Evolutionary conservation across 371 early-diverging fungal species (phyloP).

Genomic region (Mucor lusitanicus): DNA sequence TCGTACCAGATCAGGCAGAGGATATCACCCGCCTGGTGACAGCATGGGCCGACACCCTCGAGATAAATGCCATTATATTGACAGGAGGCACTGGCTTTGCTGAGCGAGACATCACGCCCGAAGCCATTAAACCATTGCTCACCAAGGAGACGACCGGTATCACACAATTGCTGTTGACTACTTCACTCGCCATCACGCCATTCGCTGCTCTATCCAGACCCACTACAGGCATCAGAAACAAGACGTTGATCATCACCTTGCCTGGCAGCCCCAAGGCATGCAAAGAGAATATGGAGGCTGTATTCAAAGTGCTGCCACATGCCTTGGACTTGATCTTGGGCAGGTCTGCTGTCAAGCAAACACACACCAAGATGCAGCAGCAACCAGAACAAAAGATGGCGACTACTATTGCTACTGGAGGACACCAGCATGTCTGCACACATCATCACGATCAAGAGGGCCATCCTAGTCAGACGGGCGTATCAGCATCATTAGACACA

Average conservation of each 20-base stretch:
- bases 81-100: constrained; percentile 96
- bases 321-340: constrained; percentile 74
- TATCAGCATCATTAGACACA: constrained; percentile 38
- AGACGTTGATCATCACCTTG: constrained; percentile 76
- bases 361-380: constrained; percentile 16
- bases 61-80: constrained; percentile 71
- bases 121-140: constrained; percentile 78
- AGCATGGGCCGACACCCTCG: constrained; percentile 51
- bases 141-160: constrained; percentile 75
- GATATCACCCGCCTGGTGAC: constrained; percentile 54
- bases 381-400: not conserved
- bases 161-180: constrained; percentile 71
- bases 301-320: constrained; percentile 76
- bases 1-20: constrained; percentile 57
- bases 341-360: constrained; percentile 21
- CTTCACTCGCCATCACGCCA: constrained; percentile 77
- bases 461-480: constrained; percentile 18
- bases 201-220: constrained; percentile 89
- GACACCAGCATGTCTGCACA: constrained; percentile 19
- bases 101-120: constrained; percentile 85
- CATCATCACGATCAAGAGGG: constrained; percentile 18
- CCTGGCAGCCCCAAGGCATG: constrained; percentile 91
- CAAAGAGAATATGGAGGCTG: constrained; percentile 76
- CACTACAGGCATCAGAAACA: constrained; percentile 74
- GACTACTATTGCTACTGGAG: not conserved